Conservation (phyloP, 2,329 filamentous ascomycete species). For the Apiospora malaysiana region DNA sequence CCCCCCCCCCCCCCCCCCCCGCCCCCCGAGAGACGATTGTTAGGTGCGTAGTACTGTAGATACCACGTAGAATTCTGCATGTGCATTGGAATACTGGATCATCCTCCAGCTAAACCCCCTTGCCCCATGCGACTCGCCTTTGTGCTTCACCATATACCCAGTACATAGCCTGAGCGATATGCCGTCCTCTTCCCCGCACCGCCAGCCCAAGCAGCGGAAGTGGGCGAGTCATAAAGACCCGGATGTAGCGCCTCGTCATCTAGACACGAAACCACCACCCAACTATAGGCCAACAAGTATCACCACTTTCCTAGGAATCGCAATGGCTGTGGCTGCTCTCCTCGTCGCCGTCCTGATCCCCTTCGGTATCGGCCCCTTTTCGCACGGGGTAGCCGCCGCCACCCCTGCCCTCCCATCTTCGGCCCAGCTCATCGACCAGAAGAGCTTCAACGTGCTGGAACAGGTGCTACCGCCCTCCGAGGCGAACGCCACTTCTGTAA, state of each 20-base stretch:
- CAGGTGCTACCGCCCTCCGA: conserved; percentile 44
- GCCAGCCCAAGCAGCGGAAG: not conserved
- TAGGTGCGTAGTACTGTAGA: too few relatives aligned
- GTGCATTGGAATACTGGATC: not conserved
- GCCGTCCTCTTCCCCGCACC: conserved; percentile 9
- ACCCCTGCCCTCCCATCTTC: conserved; percentile 36
- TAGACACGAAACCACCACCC: not conserved
- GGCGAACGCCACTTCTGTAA: conserved; percentile 45
- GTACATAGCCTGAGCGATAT: not conserved
- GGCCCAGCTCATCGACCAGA: conserved; percentile 51
- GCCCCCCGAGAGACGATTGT: too few relatives aligned
- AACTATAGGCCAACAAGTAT: not conserved
- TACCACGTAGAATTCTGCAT: not conserved
- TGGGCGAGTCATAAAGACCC: not conserved
- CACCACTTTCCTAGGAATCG: conserved; percentile 12
- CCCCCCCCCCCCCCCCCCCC: too few relatives aligned
- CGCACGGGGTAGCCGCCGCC: conserved; percentile 4
- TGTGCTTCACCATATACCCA: not conserved
- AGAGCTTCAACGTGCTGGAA: conserved; percentile 48
- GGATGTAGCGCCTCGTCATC: not conserved
- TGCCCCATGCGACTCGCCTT: not conserved
- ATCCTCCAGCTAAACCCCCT: not conserved
- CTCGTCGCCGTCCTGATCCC: conserved; percentile 23
- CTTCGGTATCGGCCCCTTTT: conserved; percentile 17
- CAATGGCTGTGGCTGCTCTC: conserved; percentile 25